Conservation (phyloP, 2,329 filamentous ascomycete genomes). For the Ophiostoma perfectum region DNA sequence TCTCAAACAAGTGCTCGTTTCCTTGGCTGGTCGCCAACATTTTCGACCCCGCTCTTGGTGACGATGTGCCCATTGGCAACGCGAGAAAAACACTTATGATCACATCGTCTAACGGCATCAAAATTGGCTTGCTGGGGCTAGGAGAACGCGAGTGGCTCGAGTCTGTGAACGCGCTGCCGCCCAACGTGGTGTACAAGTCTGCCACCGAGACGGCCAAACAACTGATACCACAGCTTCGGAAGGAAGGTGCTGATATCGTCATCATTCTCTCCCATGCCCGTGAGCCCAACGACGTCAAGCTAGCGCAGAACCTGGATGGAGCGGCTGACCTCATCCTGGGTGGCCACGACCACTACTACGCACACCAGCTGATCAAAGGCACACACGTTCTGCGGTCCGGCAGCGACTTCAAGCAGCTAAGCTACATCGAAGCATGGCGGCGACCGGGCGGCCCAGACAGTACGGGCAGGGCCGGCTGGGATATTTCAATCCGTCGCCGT, state of each 20-base stretch:
- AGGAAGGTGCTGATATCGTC: constrained; percentile 74
- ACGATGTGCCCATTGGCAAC: constrained; percentile 67
- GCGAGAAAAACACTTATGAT: constrained; percentile 71
- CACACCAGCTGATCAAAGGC: constrained; percentile 68
- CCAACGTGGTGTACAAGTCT: constrained; percentile 74
- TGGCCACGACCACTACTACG: constrained; percentile 87
- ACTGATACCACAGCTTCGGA: constrained; percentile 65
- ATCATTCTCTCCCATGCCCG: constrained; percentile 79
- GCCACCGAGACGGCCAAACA: constrained; percentile 70
- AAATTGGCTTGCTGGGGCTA: constrained; percentile 77
- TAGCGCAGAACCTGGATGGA: constrained; percentile 68
- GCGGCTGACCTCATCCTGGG: constrained; percentile 80
- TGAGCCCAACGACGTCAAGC: constrained; percentile 83
- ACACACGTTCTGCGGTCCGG: constrained; percentile 82
- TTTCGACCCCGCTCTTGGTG: constrained; percentile 73
- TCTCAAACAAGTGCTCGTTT: constrained; percentile 70
- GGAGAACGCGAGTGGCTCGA: constrained; percentile 85
- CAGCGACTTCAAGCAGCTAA: constrained; percentile 87
- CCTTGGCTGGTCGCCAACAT: constrained; percentile 90
- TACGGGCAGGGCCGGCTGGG: constrained; percentile 41
- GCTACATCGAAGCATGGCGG: constrained; percentile 73
- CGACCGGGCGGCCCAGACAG: constrained; percentile 37
- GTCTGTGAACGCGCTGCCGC: constrained; percentile 81
- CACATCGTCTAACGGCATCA: constrained; percentile 75
- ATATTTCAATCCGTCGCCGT: constrained; percentile 69